Evolutionary conservation across 2,329 filamentous ascomycete species (phyloP), one percentile per base, ranked within the genome.

Genomic region (Chrysosporium keratinophilum): DNA sequence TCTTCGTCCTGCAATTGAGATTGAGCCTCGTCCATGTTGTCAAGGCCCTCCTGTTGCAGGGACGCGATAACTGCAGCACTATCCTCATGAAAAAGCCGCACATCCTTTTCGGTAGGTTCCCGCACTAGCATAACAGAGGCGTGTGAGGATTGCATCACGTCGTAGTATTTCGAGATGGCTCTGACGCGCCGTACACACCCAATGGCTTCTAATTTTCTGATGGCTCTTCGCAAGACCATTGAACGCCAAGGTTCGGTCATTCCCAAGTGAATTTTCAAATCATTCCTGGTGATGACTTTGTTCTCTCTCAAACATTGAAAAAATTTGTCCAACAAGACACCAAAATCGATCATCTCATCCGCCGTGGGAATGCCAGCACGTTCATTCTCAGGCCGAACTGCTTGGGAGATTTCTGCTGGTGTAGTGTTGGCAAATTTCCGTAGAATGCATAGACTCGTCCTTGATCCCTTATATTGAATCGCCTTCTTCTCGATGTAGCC

Each of bases 401-500:
- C 43, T 39, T 33, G 55, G 28, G 40, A 63, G 55, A 20, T 33
- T 17, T 54, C 44, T 3, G 45, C 48, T 19, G 53, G 31, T 10
- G 44, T 40, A 17, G 56, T 35, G 14, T 52, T 35, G 15, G 66
- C 61, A 58, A 78, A 82, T 60, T 72, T 76, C 55, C 71, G 74
- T 55, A 82, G 69, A 1, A 72, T 76, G 28, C 79, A 78, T 5
- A 81, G 65, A 63, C 78, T 83, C 0, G 80, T 83, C 44, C 76
- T 74, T 5, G 71, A 66, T 2, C 74, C 72, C 54, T 71, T 72
- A 19, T 71, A 68, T 31, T 77, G 69, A 15, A 79, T 71, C 7
- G 67, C 63, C 50, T 71, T 70, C 61, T 84, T 84, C 40, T 76
- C 71, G 52, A 84, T 83, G 62, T 84, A 83, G 0, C 81, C 81